Conservation (phyloP, 371 early-diverging fungal genomes). For the Apophysomyces variabilis region DNA sequence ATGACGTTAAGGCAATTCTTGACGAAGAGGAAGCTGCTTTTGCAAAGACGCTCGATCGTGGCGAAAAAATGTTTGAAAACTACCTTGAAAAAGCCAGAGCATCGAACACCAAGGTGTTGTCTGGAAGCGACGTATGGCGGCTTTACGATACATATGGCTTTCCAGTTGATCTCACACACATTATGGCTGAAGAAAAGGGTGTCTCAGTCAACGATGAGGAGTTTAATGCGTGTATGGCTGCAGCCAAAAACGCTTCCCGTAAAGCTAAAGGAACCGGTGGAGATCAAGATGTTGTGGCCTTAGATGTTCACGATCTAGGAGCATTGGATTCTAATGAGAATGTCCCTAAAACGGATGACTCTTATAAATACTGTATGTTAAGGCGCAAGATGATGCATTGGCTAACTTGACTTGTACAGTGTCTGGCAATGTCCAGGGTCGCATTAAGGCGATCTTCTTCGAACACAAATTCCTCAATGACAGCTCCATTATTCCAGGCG, state of each 20-base stretch:
- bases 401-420: conserved; percentile 28
- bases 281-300: conserved; percentile 67
- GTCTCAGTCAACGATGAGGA: conserved; percentile 86
- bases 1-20: conserved; percentile 90
- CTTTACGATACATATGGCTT: conserved; percentile 99
- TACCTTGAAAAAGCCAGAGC: conserved; percentile 77
- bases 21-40: conserved; percentile 97
- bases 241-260: conserved; percentile 84
- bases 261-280: conserved; percentile 65
- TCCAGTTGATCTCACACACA: conserved; percentile 98
- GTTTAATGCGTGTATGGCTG: conserved; percentile 83
- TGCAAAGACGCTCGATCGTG: conserved; percentile 98
- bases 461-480: conserved; percentile 57
- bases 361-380: conserved; percentile 76
- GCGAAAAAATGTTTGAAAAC: conserved; percentile 93
- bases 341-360: conserved; percentile 91
- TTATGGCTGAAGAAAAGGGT: conserved; percentile 98
- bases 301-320: conserved; percentile 93
- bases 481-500: conserved; percentile 57
- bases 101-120: conserved; percentile 62
- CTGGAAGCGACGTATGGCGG: conserved; percentile 96
- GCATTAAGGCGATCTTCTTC: conserved; percentile 75
- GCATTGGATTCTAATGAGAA: conserved; percentile 75
- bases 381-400: neutral
- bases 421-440: conserved; percentile 68